Conservation (phyloP, 768 basidiomycete species). For the Podaxis carcinomalis region DNA sequence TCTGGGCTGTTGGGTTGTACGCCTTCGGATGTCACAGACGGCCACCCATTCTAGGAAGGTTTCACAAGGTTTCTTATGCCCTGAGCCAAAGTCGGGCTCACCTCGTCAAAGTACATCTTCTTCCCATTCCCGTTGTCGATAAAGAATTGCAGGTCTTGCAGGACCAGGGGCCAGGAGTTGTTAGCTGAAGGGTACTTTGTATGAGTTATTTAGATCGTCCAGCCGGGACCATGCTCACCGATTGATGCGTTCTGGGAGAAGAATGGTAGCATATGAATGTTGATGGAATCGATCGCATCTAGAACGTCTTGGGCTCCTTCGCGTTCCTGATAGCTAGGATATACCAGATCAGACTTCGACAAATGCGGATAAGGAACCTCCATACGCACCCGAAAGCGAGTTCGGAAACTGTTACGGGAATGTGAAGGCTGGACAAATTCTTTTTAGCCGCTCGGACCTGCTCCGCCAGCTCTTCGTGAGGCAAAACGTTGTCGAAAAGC, state of each 20-base stretch:
- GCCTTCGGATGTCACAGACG: conserved; percentile 45
- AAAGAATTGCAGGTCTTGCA: conserved; percentile 52
- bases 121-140: conserved; percentile 49
- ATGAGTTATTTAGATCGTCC: background rate
- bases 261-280: conserved; percentile 59
- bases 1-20: conserved; percentile 50
- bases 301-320: conserved; percentile 49
- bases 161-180: conserved; percentile 48
- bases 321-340: conserved; percentile 31
- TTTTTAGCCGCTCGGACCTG: conserved; percentile 42
- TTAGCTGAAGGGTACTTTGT: conserved; percentile 25
- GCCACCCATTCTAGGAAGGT: conserved; percentile 55
- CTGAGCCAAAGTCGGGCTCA: conserved; percentile 16
- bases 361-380: background rate
- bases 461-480: conserved; percentile 34
- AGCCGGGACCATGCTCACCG: conserved; percentile 21
- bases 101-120: conserved; percentile 63
- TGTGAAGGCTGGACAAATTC: conserved; percentile 39
- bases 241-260: conserved; percentile 44
- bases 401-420: conserved; percentile 55
- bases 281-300: conserved; percentile 48
- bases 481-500: conserved; percentile 45
- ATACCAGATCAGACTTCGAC: background rate
- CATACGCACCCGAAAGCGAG: conserved; percentile 38
- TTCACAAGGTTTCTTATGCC: background rate